Base-by-base conservation (phyloP, 202 grass and related monocot genomes). In the Panicum hallii region DNA sequence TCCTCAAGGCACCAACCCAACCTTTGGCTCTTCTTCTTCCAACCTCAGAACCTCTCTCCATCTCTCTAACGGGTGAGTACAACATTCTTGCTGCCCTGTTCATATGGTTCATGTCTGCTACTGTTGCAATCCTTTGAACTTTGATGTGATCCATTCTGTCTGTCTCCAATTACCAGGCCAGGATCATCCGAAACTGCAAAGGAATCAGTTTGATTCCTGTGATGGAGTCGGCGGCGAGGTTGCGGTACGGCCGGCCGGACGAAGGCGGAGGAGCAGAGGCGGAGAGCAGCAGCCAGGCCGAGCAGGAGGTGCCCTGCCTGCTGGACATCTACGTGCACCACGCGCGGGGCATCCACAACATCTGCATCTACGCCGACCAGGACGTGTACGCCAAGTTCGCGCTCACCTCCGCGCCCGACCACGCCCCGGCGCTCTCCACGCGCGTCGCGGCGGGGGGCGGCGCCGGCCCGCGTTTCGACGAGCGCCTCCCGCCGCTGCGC, bases 331-430 rank as follows among this genome's bases (percentile, higher is more conserved):
- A 92, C 77, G 91, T 89, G 71, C 95, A 98, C 72, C 58, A 90
- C 20, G 95, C 93, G 8, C 57, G 89, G 7, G 76, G 86, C 68
- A 89, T 93, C 78, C 85, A 87, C 87, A 95, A 98, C 92, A 93
- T 95, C 86, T 93, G 95, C 85, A 93, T 98, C 85, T 98, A 95
- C 90, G 95, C 85, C 1, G 53, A 91, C 62, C 95, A 98, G 79
- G 95, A 98, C 86, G 95, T 98, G 71, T 98, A 93, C 88, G 93
- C 95, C 50, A 90, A 72, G 64, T 83, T 98, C 53, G 74, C 95
- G 5, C 89, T 98, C 30, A 98, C 95, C 0, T 93, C 90, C 20
- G 85, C 73, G 76, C 90, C 90, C 13, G 95, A 91, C 49, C 44
- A 86, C 78, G 72, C 72, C 13, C 64, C 78, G 5, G 72, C 77